Evolutionary conservation across 495 filamentous ascomycete species (phyloP).

Genomic region (Pyrenopolyporus hunteri): DNA sequence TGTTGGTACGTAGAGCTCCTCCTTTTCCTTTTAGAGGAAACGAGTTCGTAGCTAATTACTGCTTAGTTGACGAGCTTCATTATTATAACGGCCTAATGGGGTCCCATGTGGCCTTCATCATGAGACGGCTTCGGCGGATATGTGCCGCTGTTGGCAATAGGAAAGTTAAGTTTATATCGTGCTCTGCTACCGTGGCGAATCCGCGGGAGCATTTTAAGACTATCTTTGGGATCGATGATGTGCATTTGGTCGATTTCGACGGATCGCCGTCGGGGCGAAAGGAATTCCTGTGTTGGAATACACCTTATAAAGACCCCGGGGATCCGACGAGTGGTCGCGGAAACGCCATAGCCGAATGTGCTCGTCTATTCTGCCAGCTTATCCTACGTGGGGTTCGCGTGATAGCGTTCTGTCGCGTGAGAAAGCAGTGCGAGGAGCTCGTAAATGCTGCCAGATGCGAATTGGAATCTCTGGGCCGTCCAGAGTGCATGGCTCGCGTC

Average conservation of each 20-base stretch:
- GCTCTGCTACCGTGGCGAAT: constrained; percentile 96
- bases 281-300: constrained; percentile 98
- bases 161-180: constrained; percentile 91
- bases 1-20: constrained; percentile 60
- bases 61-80: constrained; percentile 77
- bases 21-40: neutral
- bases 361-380: constrained; percentile 87
- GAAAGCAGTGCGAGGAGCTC: constrained; percentile 86
- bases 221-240: constrained; percentile 84
- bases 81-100: constrained; percentile 97
- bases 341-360: constrained; percentile 80
- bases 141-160: constrained; percentile 92
- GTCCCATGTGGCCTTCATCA: constrained; percentile 91
- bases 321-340: constrained; percentile 88
- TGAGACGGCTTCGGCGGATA: constrained; percentile 86
- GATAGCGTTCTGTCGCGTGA: constrained; percentile 91
- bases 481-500: constrained; percentile 76
- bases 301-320: constrained; percentile 87
- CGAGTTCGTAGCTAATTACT: neutral
- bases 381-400: constrained; percentile 86
- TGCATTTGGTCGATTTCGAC: constrained; percentile 84
- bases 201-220: constrained; percentile 90
- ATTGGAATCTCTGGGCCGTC: constrained; percentile 70
- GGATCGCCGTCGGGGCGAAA: constrained; percentile 93
- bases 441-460: constrained; percentile 81